Base-by-base conservation (phyloP, 2,329 filamentous ascomycete genomes). In the Fusarium pseudonygamai region DNA sequence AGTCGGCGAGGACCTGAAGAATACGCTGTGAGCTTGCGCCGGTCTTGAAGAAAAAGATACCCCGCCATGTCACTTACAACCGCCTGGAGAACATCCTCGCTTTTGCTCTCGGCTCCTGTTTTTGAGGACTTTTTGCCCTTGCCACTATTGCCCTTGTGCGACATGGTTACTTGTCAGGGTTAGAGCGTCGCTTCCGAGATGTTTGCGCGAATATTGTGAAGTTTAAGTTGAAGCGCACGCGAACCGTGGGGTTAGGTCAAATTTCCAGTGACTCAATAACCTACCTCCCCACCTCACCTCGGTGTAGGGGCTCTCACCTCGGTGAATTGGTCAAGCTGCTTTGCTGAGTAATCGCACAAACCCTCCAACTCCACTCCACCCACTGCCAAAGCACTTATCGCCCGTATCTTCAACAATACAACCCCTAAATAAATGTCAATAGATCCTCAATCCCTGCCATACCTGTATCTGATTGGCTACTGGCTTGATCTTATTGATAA, bases 1-100 rank as follows among this genome's bases (percentile, higher is more conserved):
- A 95, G 86, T 99, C 96, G 74, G 96, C 93, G 73, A 99, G 90
- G 67, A 99, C 88, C 93, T 96, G 74, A 49, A 32, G 63, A 60
- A 60, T 43, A 59, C 20, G 56, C 43, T 37, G 60, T 79, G 62
- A 77, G 76, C 73, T 75, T 67, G 64, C 60, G 69, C 55, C 36
- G 71, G 63, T 46, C 50, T 69, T 36, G 37, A 49, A 46, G 52
- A 50, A 55, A 55, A 64, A 37, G 49, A 60, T 78, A 77, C 76
- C 78, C 78, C 77, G 78, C 76, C 72, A 78, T 76, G 49, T 55
- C 63, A 85, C 86, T 72, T 80, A 88, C 86, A 72, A 89, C 87
- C 36, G 87, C 87, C 81, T 90, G 88, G 62, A 90, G 82, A 69
- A 87, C 85, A 79, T 90, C 87, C 75, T 90, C 88, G 76, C 85